Conservation (phyloP, 805 yeast genomes). For the Lachancea fermentati region DNA sequence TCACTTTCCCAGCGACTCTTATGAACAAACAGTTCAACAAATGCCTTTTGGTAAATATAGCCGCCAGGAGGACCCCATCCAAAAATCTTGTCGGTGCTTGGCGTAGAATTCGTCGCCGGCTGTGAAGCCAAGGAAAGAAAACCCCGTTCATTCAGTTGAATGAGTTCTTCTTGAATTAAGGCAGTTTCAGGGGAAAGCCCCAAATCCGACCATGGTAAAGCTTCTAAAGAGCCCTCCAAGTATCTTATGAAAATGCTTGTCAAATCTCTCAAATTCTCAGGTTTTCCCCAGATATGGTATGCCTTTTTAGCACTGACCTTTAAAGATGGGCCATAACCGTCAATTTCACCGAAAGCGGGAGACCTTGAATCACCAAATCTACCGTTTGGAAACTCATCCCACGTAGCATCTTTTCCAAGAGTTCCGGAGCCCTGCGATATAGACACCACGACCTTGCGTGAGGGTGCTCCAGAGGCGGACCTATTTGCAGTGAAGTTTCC, state of each 20-base stretch:
- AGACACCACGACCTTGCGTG: constrained; percentile 58
- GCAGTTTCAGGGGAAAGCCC: constrained; percentile 87
- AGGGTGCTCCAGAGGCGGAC: constrained; percentile 30
- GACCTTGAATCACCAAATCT: constrained; percentile 92
- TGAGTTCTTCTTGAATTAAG: constrained; percentile 83
- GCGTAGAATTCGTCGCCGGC: constrained; percentile 82
- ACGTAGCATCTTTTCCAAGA: constrained; percentile 81
- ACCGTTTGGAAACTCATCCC: constrained; percentile 98
- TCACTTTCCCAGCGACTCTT: constrained; percentile 58
- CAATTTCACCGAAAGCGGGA: constrained; percentile 97
- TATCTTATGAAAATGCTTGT: constrained; percentile 64
- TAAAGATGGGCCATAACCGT: constrained; percentile 91
- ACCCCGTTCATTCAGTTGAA: constrained; percentile 67
- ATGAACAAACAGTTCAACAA: constrained; percentile 83
- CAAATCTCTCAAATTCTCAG: constrained; percentile 54
- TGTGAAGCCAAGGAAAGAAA: constrained; percentile 91
- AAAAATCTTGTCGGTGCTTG: constrained; percentile 76
- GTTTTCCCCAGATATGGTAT: constrained; percentile 73
- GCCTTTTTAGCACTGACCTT: constrained; percentile 69
- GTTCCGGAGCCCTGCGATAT: constrained; percentile 82
- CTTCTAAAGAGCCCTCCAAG: constrained; percentile 66
- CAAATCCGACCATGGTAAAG: constrained; percentile 88
- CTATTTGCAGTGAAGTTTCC: constrained; percentile 19
- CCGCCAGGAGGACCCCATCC: constrained; percentile 99
- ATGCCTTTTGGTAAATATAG: constrained; percentile 84